Evolutionary conservation across 305 asterid genomes (phyloP).

Genomic region (Stenogyne calaminthoides): DNA sequence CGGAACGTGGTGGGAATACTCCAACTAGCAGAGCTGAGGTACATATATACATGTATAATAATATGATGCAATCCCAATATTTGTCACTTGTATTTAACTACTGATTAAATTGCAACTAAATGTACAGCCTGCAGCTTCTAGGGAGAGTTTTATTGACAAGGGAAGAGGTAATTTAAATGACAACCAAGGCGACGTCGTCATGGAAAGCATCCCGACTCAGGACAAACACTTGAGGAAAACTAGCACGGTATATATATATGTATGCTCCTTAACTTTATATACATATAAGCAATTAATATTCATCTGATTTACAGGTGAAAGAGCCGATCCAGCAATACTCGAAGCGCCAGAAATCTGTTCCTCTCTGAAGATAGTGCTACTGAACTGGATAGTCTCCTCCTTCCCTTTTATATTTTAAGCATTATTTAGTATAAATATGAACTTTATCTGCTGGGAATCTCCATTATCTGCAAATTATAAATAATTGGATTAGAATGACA

Average conservation of each 20-base stretch:
- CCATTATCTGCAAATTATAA: background rate
- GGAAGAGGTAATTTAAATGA: constrained; percentile 40
- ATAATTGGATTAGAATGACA: background rate
- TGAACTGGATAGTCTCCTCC: background rate
- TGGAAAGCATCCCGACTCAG: constrained; percentile 62
- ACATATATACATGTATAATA: background rate
- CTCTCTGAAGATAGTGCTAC: constrained; percentile 34
- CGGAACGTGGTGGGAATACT: constrained; percentile 59
- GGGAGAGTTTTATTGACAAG: constrained; percentile 66
- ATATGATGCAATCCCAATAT: background rate
- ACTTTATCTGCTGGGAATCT: background rate
- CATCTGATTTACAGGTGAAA: constrained; percentile 57
- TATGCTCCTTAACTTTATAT: background rate
- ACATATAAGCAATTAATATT: background rate
- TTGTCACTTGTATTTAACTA: background rate
- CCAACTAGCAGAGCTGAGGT: constrained; percentile 81
- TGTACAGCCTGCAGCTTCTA: constrained; percentile 75
- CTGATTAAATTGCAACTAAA: background rate
- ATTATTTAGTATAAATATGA: background rate
- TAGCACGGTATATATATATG: constrained; percentile 61
- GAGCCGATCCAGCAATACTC: constrained; percentile 74
- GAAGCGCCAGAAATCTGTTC: constrained; percentile 75
- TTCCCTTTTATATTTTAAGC: constrained; percentile 2
- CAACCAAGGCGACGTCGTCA: constrained; percentile 35
- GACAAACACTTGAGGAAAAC: constrained; percentile 72